Conservation (phyloP, 23 red algal genomes). For the Gracilariopsis chorda region DNA sequence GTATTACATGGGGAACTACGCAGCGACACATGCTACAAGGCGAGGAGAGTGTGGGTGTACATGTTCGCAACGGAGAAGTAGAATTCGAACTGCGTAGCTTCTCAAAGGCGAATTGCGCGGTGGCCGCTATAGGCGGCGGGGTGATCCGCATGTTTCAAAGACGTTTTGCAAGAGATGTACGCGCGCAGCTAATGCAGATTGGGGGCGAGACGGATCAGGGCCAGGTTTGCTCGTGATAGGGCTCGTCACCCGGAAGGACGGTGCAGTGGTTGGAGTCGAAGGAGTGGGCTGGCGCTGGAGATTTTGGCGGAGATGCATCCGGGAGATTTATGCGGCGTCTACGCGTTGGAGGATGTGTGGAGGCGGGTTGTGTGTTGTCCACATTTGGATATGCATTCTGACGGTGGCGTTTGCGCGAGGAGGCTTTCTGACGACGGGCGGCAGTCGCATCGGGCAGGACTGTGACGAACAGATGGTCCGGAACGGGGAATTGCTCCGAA, state of each 20-base stretch:
- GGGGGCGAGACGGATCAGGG: background rate
- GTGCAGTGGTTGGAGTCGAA: background rate
- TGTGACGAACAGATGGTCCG: too few relatives aligned
- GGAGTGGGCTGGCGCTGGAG: background rate
- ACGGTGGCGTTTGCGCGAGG: too few relatives aligned
- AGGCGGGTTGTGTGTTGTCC: background rate
- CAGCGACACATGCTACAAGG: constrained; percentile 26
- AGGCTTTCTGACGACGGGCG: too few relatives aligned
- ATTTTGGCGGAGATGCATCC: background rate
- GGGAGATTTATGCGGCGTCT: background rate
- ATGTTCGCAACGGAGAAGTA: background rate
- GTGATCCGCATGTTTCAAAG: constrained; percentile 9
- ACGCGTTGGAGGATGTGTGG: background rate
- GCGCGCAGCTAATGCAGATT: background rate
- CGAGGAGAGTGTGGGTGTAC: constrained; percentile 37
- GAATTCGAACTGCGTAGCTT: constrained; percentile 44
- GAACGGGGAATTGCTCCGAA: too few relatives aligned
- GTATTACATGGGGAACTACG: constrained; percentile 50
- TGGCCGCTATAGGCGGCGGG: background rate
- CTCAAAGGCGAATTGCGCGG: background rate
- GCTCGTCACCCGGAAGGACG: background rate
- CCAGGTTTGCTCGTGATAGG: background rate
- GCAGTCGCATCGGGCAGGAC: too few relatives aligned
- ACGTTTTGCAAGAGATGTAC: constrained; percentile 8
- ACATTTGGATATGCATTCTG: too few relatives aligned